These are phyloP conservation scores for Geotrichum citri-aurantii DNA, from an alignment of 1,139 yeast genomes.

Conservation along the genomic window DNA sequence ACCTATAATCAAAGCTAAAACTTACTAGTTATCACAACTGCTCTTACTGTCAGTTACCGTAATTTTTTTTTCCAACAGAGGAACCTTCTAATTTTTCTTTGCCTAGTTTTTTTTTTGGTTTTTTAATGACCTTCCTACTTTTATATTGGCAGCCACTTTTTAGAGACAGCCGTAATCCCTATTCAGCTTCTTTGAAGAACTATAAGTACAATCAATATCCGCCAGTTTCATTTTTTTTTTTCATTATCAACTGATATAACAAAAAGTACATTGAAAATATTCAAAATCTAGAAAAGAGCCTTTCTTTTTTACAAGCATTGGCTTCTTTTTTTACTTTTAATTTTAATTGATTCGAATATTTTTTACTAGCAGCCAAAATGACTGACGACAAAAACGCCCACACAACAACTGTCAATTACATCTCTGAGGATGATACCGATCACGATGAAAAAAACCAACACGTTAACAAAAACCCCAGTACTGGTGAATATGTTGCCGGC, in stretches of 20 bases:
- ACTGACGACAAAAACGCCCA: neutral
- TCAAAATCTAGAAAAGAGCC: too few species aligned
- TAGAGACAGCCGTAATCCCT: too few species aligned
- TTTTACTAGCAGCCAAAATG: neutral
- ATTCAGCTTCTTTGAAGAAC: too few species aligned
- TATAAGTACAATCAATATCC: neutral
- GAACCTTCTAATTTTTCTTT: too few species aligned
- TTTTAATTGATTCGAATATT: neutral
- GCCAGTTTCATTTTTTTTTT: neutral
- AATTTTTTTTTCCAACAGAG: too few species aligned
- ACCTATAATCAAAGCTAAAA: neutral
- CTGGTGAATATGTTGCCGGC: neutral
- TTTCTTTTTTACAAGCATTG: too few species aligned
- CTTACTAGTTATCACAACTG: neutral
- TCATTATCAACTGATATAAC: neutral
- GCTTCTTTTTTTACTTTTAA: neutral
- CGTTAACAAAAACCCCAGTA: neutral
- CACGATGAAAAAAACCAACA: neutral
- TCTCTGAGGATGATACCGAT: neutral
- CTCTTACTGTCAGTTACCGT: too few species aligned
- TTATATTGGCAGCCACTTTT: too few species aligned
- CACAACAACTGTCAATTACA: neutral
- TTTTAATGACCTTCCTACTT: too few species aligned
- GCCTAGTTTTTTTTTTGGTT: too few species aligned
- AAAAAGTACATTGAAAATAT: neutral